These are phyloP conservation scores for Globisporangium cystogenes DNA, from an alignment of 352 stramenopile genomes.

Conservation along the genomic window DNA sequence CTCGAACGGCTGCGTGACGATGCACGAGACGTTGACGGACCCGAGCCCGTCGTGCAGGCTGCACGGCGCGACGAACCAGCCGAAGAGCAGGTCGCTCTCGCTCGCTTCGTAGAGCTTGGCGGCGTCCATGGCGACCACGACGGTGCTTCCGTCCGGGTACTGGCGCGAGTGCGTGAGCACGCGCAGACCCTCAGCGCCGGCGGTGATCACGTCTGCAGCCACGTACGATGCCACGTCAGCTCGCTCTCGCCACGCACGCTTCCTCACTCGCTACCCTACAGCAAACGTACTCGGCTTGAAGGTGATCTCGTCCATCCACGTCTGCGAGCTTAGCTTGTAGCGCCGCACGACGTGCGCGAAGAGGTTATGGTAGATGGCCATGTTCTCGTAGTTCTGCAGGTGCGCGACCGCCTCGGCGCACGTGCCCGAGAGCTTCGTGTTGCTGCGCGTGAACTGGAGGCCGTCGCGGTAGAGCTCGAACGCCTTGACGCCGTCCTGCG, in stretches of 20 bases:
- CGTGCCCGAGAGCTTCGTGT: slow-evolving; percentile 33
- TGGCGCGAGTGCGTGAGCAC: slow-evolving; percentile 50
- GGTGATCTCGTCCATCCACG: slow-evolving; percentile 41
- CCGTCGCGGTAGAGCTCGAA: slow-evolving; percentile 36
- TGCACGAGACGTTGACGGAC: slow-evolving; percentile 51
- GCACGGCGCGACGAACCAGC: slow-evolving; percentile 49
- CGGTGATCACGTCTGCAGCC: slow-evolving; percentile 11
- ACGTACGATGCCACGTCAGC: background rate
- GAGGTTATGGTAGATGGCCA: slow-evolving; percentile 42
- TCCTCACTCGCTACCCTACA: background rate
- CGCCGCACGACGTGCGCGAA: slow-evolving; percentile 33
- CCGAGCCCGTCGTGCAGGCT: slow-evolving; percentile 21
- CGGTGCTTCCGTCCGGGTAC: slow-evolving; percentile 52
- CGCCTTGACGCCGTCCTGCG: slow-evolving; percentile 17
- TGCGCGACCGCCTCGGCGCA: slow-evolving; percentile 30
- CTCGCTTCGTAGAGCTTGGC: slow-evolving; percentile 15
- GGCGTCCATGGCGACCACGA: slow-evolving; percentile 35
- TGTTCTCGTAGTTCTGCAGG: slow-evolving; percentile 44
- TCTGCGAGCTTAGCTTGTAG: slow-evolving; percentile 43
- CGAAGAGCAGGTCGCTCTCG: slow-evolving; percentile 41
- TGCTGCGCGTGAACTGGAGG: slow-evolving; percentile 46
- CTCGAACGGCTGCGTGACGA: slow-evolving; percentile 27
- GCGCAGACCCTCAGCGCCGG: slow-evolving; percentile 9
- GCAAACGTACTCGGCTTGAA: slow-evolving; percentile 24
- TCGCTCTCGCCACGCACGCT: too few relatives aligned